A percentile compares a stretch with the other conserved stretches of the same genome.
Evolutionary conservation across 23 red algal genomes (phyloP).

Genomic region (Pyropia haitanensis): DNA sequence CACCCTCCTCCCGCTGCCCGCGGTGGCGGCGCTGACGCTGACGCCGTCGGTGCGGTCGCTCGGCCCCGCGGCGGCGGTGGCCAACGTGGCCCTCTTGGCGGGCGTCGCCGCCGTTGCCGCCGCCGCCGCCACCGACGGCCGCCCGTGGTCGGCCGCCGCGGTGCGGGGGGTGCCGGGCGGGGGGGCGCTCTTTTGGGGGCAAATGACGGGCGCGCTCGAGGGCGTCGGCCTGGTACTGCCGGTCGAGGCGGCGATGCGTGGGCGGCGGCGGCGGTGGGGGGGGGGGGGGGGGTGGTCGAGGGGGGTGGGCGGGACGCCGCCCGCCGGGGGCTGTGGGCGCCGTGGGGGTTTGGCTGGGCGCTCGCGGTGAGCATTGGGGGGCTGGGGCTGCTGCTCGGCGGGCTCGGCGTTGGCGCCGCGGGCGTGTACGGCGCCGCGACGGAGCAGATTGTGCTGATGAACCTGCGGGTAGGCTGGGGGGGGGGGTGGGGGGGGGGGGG

Average conservation of each 20-base stretch:
- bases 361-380: conserved; percentile 37
- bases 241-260: conserved; percentile 69
- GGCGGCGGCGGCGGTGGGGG: conserved; percentile 8
- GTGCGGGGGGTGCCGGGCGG: too few species aligned
- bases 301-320: too few species aligned
- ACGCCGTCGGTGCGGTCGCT: conserved; percentile 75
- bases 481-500: too few species aligned
- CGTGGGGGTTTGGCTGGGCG: conserved; percentile 31
- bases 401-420: conserved; percentile 71
- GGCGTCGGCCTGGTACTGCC: conserved; percentile 92
- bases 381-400: conserved; percentile 46
- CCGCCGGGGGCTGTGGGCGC: too few species aligned
- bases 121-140: conserved; percentile 52
- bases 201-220: conserved; percentile 85
- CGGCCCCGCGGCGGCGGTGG: conserved; percentile 52
- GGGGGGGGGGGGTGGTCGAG: too few species aligned
- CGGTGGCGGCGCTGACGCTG: conserved; percentile 42
- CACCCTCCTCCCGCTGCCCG: conserved; percentile 63
- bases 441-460: conserved; percentile 56
- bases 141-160: not conserved
- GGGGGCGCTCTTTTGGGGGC: conserved; percentile 79
- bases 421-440: conserved; percentile 74
- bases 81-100: conserved; percentile 67
- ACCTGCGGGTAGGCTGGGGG: too few species aligned
- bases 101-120: conserved; percentile 64